These are phyloP conservation scores for Pseudogymnoascus sp. DNA, from an alignment of 2,329 filamentous ascomycete species.

Conservation along the genomic window DNA sequence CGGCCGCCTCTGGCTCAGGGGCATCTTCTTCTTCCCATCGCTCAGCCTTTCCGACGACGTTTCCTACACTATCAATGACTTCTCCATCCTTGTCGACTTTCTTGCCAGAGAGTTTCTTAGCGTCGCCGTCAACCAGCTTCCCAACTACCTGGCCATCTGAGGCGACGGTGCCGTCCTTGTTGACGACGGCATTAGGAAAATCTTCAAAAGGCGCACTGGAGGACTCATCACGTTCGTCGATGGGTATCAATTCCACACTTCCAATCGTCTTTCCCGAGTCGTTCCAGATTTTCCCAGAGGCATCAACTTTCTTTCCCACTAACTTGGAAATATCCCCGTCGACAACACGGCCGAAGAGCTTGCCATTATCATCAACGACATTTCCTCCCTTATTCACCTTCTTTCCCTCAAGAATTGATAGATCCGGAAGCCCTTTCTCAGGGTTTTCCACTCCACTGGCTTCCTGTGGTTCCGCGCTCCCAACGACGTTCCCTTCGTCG, in stretches of 20 bases:
- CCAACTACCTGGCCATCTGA: slow-evolving; percentile 49
- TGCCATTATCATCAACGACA: slow-evolving; percentile 45
- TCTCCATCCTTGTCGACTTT: slow-evolving; percentile 63
- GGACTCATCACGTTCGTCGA: slow-evolving; percentile 42
- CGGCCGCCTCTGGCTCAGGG: slow-evolving; percentile 39
- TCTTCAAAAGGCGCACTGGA: slow-evolving; percentile 49
- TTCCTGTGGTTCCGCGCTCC: slow-evolving; percentile 27
- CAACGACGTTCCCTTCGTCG: slow-evolving; percentile 43
- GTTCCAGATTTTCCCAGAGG: slow-evolving; percentile 63
- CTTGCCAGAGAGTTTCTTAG: slow-evolving; percentile 56
- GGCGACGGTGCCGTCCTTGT: slow-evolving; percentile 45
- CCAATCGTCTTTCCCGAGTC: slow-evolving; percentile 63
- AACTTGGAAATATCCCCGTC: slow-evolving; percentile 58
- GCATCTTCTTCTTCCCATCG: slow-evolving; percentile 52
- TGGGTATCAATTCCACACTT: slow-evolving; percentile 56
- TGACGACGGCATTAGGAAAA: slow-evolving; percentile 48
- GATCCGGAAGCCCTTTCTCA: slow-evolving; percentile 31
- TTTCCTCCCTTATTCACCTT: slow-evolving; percentile 55
- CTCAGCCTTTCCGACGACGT: slow-evolving; percentile 59
- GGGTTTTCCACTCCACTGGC: slow-evolving; percentile 25
- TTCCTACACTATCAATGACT: slow-evolving; percentile 59
- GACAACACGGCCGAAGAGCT: slow-evolving; percentile 53
- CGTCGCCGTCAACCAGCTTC: slow-evolving; percentile 55
- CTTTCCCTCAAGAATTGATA: slow-evolving; percentile 43
- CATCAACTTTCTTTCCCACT: slow-evolving; percentile 56